A percentile compares a stretch with the other conserved stretches of the same genome.
phyloP scores from a whole-genome alignment of 1,139 yeast genomes.

The Nakaseomyces bracarensis region DNA sequence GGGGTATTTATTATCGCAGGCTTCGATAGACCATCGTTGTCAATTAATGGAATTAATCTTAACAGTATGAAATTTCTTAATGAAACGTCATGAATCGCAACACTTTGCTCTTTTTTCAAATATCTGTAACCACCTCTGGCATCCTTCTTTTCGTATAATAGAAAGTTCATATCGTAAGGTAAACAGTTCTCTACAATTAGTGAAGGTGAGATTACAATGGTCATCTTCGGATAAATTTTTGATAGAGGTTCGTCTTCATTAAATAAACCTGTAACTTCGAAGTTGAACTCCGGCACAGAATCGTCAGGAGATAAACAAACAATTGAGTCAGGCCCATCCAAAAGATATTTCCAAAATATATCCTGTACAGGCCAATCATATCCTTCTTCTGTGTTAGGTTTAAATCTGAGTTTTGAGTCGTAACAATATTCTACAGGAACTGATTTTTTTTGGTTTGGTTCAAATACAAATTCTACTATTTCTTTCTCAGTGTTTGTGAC shows the following conservation, averaged over 20 bases:
- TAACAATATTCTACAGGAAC: slow-evolving; percentile 69
- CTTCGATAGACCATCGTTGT: slow-evolving; percentile 63
- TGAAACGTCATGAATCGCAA: slow-evolving; percentile 75
- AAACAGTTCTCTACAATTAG: slow-evolving; percentile 74
- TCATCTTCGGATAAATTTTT: slow-evolving; percentile 77
- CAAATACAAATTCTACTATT: slow-evolving; percentile 32
- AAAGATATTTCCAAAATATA: slow-evolving; percentile 58
- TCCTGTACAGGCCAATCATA: slow-evolving; percentile 61
- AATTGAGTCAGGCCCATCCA: slow-evolving; percentile 46
- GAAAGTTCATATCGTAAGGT: slow-evolving; percentile 72
- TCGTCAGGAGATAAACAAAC: slow-evolving; percentile 43
- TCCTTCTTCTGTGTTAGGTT: slow-evolving; percentile 45
- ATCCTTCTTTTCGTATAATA: slow-evolving; percentile 71
- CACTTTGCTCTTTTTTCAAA: slow-evolving; percentile 54
- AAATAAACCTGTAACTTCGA: slow-evolving; percentile 65
- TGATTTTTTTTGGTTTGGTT: slow-evolving; percentile 50
- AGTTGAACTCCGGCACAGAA: slow-evolving; percentile 41
- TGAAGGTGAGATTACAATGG: slow-evolving; percentile 73
- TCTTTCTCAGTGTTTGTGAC: slow-evolving; percentile 21
- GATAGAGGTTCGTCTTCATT: slow-evolving; percentile 61
- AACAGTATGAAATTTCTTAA: slow-evolving; percentile 61
- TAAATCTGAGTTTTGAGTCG: slow-evolving; percentile 46
- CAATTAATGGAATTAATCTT: slow-evolving; percentile 52
- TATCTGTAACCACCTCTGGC: slow-evolving; percentile 60
- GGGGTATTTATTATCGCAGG: slow-evolving; percentile 74